Base-by-base conservation (phyloP, 2,329 filamentous ascomycete genomes). In the Cladosporium sp. region DNA sequence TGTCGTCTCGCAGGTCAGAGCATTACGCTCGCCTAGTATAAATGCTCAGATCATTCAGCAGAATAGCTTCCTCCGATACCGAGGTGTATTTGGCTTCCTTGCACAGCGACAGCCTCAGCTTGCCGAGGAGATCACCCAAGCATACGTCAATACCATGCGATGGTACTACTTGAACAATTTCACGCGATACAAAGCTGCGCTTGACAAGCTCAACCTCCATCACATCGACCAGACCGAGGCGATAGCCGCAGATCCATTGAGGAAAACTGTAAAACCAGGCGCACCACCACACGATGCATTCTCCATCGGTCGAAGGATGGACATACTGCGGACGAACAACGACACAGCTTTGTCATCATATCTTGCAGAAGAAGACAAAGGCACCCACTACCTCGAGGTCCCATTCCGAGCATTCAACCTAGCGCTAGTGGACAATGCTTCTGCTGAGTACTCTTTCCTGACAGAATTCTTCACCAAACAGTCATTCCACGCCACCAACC, bases 121-220 rank as follows among this genome's bases (percentile, higher is more conserved):
- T 5, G 91, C 90, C 8, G 87, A 92, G 54, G 90, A 99, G 73
- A 96, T 99, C 63, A 86, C 86, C 8, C 88, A 91, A 70, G 94
- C 95, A 3, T 99, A 99, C 68, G 87, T 95, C 77, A 96, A 97
- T 71, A 99, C 95, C 0, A 99, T 99, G 91, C 85, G 91, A 54
- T 99, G 94, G 94, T 99, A 99, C 70, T 97, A 97, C 70, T 76
- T 88, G 54, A 94, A 89, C 63, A 90, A 97, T 71, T 99, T 99
- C 70, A 86, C 84, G 3, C 86, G 93, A 34, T 99, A 99, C 72
- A 85, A 89, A 62, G 86, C 87, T 65, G 87, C 94, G 0, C 79
- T 99, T 5, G 87, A 88, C 56, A 95, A 91, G 71, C 81, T 99
- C 60, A 93, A 89, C 68, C 73, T 97, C 2, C 91, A 97, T 68